phyloP scores from a whole-genome alignment of 1,284 basidiomycete species.

The Malassezia yamatoensis region DNA sequence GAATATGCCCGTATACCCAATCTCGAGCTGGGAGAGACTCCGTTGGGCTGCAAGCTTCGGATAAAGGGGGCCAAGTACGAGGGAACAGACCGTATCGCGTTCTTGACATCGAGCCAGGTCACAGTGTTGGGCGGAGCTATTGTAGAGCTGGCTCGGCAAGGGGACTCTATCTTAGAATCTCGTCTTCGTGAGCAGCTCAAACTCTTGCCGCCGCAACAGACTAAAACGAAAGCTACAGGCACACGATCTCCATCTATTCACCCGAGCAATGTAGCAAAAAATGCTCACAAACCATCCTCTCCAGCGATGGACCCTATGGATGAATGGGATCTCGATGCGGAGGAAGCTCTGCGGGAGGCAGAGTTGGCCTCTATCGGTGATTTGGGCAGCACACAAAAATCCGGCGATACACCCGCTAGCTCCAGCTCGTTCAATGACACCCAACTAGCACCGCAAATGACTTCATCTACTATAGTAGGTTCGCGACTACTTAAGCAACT shows the following conservation, averaged over 20 bases:
- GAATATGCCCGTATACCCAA: slow-evolving; percentile 3
- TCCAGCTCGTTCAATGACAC: not conserved
- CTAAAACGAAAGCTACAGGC: not conserved
- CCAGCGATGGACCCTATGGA: not conserved
- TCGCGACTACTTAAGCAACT: slow-evolving; percentile 10
- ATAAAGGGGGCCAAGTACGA: not conserved
- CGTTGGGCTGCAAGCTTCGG: slow-evolving; percentile 11
- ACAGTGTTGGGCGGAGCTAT: slow-evolving; percentile 7
- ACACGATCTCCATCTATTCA: no score
- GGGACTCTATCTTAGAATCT: not conserved
- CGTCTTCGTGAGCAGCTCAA: not conserved
- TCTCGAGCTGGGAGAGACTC: not conserved
- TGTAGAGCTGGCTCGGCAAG: not conserved
- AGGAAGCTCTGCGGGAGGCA: slow-evolving; percentile 9
- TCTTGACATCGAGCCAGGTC: not conserved
- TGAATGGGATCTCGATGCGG: slow-evolving; percentile 12
- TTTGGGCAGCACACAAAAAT: no score
- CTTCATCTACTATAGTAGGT: no score
- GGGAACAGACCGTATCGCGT: not conserved
- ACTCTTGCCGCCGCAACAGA: not conserved
- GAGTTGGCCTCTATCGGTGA: not conserved
- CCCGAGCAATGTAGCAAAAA: no score
- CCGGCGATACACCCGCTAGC: not conserved
- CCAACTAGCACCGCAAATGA: not conserved
- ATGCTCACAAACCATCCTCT: no score